These are phyloP conservation scores for Rhodomyrtus psidioides DNA, from an alignment of 441 rosid genomes.

Conservation along the genomic window DNA sequence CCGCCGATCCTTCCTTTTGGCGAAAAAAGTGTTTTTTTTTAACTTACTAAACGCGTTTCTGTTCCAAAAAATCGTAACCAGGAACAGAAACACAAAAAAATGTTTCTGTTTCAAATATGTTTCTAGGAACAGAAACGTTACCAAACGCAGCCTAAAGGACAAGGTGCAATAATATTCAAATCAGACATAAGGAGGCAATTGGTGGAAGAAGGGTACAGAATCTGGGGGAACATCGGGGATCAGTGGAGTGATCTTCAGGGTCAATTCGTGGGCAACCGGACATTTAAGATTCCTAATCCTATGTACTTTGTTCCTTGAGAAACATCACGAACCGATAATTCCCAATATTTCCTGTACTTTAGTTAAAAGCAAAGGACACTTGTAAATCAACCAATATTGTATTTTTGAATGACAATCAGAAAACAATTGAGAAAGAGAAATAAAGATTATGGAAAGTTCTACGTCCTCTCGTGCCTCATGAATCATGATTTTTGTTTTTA, in stretches of 20 bases:
- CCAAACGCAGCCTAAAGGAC: too few relatives aligned
- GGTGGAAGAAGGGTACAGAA: conserved; percentile 58
- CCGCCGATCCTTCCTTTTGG: too few relatives aligned
- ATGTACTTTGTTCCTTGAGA: conserved; percentile 73
- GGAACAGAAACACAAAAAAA: too few relatives aligned
- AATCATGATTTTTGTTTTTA: too few relatives aligned
- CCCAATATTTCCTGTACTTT: neutral
- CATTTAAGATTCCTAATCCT: conserved; percentile 92
- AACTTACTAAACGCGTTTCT: too few relatives aligned
- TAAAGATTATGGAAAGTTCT: neutral
- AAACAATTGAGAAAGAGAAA: neutral
- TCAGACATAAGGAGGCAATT: conserved; percentile 50
- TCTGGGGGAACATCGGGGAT: conserved; percentile 94
- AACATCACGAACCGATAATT: neutral
- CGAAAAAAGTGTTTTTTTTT: too few relatives aligned
- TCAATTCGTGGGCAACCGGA: conserved; percentile 54
- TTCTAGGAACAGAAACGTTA: too few relatives aligned
- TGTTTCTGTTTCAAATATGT: too few relatives aligned
- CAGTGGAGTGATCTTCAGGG: conserved; percentile 96
- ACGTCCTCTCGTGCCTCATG: too few relatives aligned
- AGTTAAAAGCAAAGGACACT: neutral
- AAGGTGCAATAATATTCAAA: conserved; percentile 52
- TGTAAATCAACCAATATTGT: neutral
- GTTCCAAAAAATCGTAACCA: too few relatives aligned
- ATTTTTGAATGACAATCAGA: neutral